Evolutionary conservation across 805 yeast species (phyloP).

Genomic region (Wickerhamiella allomyrinae): DNA sequence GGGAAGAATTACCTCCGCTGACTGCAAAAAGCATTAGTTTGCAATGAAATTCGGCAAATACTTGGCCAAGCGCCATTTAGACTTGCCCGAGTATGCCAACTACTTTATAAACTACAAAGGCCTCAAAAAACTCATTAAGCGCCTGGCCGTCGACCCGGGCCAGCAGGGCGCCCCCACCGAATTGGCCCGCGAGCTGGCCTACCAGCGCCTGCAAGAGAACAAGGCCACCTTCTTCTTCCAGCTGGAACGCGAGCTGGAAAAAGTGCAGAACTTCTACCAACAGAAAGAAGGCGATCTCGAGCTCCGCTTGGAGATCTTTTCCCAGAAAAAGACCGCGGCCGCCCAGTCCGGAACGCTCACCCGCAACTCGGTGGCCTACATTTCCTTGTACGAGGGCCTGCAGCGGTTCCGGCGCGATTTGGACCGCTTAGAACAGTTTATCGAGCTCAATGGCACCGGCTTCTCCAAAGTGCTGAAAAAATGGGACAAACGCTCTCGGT

Average conservation of each 20-base stretch:
- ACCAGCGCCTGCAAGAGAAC: constrained; percentile 61
- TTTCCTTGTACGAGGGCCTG: constrained; percentile 75
- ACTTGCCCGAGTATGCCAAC: constrained; percentile 87
- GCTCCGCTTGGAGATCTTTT: constrained; percentile 59
- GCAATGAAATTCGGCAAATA: constrained; percentile 88
- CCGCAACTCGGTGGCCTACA: constrained; percentile 60
- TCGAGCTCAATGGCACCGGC: constrained; percentile 89
- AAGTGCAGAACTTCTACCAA: constrained; percentile 81
- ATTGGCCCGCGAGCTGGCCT: constrained; percentile 24
- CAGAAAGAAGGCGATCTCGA: constrained; percentile 84
- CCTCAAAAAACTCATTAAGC: constrained; percentile 78
- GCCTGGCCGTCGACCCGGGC: constrained; percentile 30
- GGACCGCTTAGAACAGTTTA: constrained; percentile 79
- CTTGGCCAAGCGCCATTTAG: constrained; percentile 84
- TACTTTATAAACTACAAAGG: constrained; percentile 92
- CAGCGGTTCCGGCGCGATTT: constrained; percentile 81
- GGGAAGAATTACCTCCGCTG: background rate
- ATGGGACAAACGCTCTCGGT: constrained; percentile 95
- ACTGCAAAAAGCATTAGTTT: background rate
- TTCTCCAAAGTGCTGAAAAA: constrained; percentile 89
- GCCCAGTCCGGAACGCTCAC: constrained; percentile 30
- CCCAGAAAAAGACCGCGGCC: constrained; percentile 52
- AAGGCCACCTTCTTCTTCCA: constrained; percentile 80
- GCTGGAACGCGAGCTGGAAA: constrained; percentile 87
- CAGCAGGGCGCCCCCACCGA: constrained; percentile 12